Evolutionary conservation across 2,329 filamentous ascomycete genomes (phyloP).

Genomic region (Fusarium coffeatum): DNA sequence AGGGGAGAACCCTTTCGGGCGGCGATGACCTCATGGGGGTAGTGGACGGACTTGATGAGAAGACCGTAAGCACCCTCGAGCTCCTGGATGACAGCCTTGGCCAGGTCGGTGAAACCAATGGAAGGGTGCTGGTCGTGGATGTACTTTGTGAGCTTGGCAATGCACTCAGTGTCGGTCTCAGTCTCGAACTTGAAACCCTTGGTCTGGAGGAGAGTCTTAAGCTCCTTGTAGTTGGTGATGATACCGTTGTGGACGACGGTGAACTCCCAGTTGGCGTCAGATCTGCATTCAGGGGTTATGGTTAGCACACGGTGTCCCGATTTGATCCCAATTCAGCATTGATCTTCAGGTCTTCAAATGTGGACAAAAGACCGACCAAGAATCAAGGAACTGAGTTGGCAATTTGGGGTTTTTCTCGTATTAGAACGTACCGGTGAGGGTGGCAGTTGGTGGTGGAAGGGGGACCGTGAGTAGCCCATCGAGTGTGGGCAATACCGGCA

Average conservation of each 20-base stretch:
- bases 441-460: slow-evolving; percentile 97
- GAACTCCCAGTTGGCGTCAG: slow-evolving; percentile 95
- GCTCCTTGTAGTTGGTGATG: slow-evolving; percentile 99
- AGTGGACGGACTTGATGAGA: slow-evolving; percentile 98
- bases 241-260: slow-evolving; percentile 99
- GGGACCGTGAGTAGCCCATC: slow-evolving; percentile 97
- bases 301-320: slow-evolving; percentile 34
- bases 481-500: slow-evolving; percentile 97
- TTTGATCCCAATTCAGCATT: slow-evolving; percentile 2
- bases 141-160: slow-evolving; percentile 98
- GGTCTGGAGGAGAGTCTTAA: slow-evolving; percentile 89
- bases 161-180: slow-evolving; percentile 98
- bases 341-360: slow-evolving; percentile 14
- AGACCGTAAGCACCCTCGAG: slow-evolving; percentile 97
- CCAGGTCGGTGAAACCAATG: slow-evolving; percentile 95
- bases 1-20: slow-evolving; percentile 98
- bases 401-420: slow-evolving; percentile 4
- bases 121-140: slow-evolving; percentile 93
- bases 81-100: slow-evolving; percentile 98
- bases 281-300: slow-evolving; percentile 64
- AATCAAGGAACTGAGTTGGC: background rate
- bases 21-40: slow-evolving; percentile 96
- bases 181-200: slow-evolving; percentile 99
- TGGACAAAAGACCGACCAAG: background rate
- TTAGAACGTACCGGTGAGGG: slow-evolving; percentile 82